phyloP scores from a whole-genome alignment of 179 eudicot genomes.

The Nepenthes alata region DNA sequence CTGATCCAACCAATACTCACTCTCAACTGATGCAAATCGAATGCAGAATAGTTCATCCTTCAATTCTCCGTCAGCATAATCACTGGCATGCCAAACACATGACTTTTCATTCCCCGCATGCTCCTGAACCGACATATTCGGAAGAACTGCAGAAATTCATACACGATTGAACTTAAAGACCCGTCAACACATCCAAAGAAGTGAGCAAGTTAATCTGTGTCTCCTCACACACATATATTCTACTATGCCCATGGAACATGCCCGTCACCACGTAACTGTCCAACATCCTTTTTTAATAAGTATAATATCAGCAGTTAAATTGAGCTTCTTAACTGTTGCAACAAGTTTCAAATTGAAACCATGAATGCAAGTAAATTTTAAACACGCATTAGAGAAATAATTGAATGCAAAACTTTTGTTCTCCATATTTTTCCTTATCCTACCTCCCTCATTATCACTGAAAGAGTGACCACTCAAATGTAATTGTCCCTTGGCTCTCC shows the following conservation, averaged over 20 bases:
- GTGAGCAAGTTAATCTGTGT: background rate
- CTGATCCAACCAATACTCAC: slow-evolving; percentile 30
- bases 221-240: background rate
- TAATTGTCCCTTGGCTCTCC: no score
- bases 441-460: no score
- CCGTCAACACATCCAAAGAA: no score
- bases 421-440: no score
- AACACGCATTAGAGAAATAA: no score
- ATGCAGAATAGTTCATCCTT: slow-evolving; percentile 76
- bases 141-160: slow-evolving; percentile 31
- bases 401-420: no score
- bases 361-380: no score
- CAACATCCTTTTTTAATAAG: background rate
- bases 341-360: no score
- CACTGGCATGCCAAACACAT: slow-evolving; percentile 91
- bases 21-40: slow-evolving; percentile 57
- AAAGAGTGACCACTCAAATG: no score
- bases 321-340: no score
- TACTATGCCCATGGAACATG: no score
- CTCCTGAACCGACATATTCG: slow-evolving; percentile 71
- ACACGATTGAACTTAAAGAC: background rate
- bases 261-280: no score
- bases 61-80: slow-evolving; percentile 83
- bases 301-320: background rate
- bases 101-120: slow-evolving; percentile 92